phyloP scores from a whole-genome alignment of 2,329 filamentous ascomycete genomes.

The Chaetoscypha palmicola region DNA sequence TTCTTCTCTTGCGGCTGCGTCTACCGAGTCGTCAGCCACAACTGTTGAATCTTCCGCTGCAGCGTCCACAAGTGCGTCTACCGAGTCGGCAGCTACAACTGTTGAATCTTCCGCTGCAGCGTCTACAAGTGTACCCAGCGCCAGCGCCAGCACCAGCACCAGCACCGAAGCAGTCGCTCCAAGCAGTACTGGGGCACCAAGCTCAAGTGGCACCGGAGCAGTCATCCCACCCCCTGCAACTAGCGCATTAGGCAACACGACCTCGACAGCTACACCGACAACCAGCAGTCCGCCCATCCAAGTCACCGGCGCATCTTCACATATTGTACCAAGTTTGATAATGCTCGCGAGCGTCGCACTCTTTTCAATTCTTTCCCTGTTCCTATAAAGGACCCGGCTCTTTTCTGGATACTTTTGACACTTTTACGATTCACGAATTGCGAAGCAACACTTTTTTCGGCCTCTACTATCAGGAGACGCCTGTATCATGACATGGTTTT shows the following conservation, averaged over 20 bases:
- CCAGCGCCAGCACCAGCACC: not conserved
- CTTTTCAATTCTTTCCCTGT: conserved; percentile 4
- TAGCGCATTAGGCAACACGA: not conserved
- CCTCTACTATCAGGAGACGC: not conserved
- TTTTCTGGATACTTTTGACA: not conserved
- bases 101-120: not conserved
- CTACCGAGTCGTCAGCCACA: not conserved
- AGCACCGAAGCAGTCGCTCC: not conserved
- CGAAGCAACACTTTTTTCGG: not conserved
- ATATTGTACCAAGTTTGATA: not conserved
- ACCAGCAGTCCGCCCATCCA: conserved; percentile 1
- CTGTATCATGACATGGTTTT: conserved; percentile 3
- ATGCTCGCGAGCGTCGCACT: not conserved
- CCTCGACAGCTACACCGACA: not conserved
- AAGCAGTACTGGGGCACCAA: not conserved
- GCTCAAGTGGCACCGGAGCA: not conserved
- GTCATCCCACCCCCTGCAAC: not conserved
- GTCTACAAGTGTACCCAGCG: not conserved
- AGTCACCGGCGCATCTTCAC: conserved; percentile 2
- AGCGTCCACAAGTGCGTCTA: not conserved
- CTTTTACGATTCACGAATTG: conserved; percentile 2
- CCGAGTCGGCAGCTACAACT: not conserved
- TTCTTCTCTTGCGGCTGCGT: not conserved
- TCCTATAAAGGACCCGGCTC: not conserved
- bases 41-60: not conserved